Evolutionary conservation across 2,329 filamentous ascomycete species (phyloP).

Genomic region (Chaetoscypha palmicola): DNA sequence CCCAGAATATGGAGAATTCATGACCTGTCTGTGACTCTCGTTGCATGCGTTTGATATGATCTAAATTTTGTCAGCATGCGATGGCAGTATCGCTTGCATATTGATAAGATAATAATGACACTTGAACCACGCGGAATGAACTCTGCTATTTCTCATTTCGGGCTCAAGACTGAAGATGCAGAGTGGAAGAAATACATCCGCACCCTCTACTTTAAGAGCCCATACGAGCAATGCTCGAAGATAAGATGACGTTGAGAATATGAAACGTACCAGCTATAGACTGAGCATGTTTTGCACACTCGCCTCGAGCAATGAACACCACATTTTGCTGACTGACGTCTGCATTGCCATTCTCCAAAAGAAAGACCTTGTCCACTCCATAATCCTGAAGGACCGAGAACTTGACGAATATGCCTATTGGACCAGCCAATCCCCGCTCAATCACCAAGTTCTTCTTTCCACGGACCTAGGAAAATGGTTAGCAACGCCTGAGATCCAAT

Average conservation of each 20-base stretch:
- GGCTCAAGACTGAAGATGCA: conserved; percentile 51
- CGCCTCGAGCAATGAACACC: conserved; percentile 85
- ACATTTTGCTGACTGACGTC: conserved; percentile 93
- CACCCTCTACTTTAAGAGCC: conserved; percentile 56
- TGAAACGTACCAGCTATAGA: conserved; percentile 71
- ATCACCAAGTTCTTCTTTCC: conserved; percentile 98
- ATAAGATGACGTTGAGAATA: too few species aligned
- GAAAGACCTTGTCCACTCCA: conserved; percentile 95
- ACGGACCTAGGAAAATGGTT: conserved; percentile 60
- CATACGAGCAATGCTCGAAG: too few species aligned
- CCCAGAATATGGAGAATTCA: conserved; percentile 96
- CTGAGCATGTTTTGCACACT: conserved; percentile 77
- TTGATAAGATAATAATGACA: conserved; percentile 31
- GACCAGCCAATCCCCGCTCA: conserved; percentile 82
- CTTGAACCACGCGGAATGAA: conserved; percentile 31
- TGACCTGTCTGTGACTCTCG: conserved; percentile 84
- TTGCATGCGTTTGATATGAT: conserved; percentile 84
- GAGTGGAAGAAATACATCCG: conserved; percentile 44
- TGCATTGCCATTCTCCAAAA: conserved; percentile 91
- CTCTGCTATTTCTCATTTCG: conserved; percentile 43
- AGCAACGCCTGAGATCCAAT: conserved; percentile 24
- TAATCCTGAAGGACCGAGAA: conserved; percentile 95
- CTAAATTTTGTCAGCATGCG: conserved; percentile 56
- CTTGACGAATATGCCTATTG: conserved; percentile 86
- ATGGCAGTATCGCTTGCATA: conserved; percentile 44